Conservation (phyloP, 1,284 basidiomycete genomes). For the Heterobasidion parviporum region DNA sequence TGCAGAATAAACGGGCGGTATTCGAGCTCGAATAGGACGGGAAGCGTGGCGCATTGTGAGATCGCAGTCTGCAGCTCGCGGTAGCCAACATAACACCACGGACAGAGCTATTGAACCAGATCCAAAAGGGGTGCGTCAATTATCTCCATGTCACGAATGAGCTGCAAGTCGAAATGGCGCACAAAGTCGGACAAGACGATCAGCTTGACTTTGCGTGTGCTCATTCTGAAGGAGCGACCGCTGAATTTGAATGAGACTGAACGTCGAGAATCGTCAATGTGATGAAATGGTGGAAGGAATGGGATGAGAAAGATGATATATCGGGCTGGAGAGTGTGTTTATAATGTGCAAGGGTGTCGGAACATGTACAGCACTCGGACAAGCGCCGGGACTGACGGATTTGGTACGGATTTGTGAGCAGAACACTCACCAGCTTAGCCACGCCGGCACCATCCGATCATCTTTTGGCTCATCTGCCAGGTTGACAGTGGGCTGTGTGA, state of each 20-base stretch:
- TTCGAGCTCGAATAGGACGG: conserved; percentile 62
- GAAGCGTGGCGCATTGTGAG: conserved; percentile 49
- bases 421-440: not conserved
- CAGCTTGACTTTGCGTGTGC: conserved; percentile 46
- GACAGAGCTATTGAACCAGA: conserved; percentile 41
- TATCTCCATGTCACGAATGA: not conserved
- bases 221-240: conserved; percentile 8
- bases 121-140: not conserved
- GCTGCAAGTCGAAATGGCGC: conserved; percentile 18
- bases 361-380: not conserved
- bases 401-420: not conserved
- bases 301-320: not conserved
- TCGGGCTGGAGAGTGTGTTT: not conserved
- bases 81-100: conserved; percentile 69
- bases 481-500: too few relatives aligned
- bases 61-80: conserved; percentile 66
- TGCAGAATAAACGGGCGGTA: conserved; percentile 70
- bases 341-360: not conserved
- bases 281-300: not conserved
- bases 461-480: too few relatives aligned
- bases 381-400: not conserved
- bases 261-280: not conserved
- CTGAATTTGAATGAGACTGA: not conserved
- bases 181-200: conserved; percentile 69
- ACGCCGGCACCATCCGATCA: too few relatives aligned